Evolutionary conservation across 2,329 filamentous ascomycete species (phyloP).

Genomic region (Fusarium chlamydosporum): DNA sequence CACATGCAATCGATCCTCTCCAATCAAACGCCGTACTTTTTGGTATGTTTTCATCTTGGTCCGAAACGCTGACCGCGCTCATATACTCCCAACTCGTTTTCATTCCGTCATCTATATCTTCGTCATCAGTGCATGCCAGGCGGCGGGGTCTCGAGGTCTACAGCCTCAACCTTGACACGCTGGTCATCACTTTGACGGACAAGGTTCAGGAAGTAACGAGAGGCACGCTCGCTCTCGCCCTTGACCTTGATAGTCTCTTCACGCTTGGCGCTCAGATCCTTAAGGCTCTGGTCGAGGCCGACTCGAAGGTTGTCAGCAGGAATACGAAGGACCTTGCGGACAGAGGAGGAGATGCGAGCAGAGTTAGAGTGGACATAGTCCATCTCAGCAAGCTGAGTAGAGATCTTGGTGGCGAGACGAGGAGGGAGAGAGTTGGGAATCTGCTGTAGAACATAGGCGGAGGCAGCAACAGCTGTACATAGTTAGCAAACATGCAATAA

Average conservation of each 20-base stretch:
- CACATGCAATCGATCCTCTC: conserved; percentile 30
- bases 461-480: conserved; percentile 75
- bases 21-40: conserved; percentile 42
- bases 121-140: conserved; percentile 53
- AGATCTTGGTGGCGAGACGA: conserved; percentile 87
- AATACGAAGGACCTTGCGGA: conserved; percentile 88
- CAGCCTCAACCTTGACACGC: conserved; percentile 63
- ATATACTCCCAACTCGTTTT: conserved; percentile 18
- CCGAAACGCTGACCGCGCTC: conserved; percentile 10
- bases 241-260: conserved; percentile 87
- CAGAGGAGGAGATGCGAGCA: conserved; percentile 84
- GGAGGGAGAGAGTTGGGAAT: conserved; percentile 91
- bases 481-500: conserved; percentile 18
- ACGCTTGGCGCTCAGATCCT: conserved; percentile 82
- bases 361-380: conserved; percentile 96
- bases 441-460: conserved; percentile 85
- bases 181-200: conserved; percentile 74
- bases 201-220: conserved; percentile 91
- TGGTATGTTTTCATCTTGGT: conserved; percentile 25
- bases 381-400: conserved; percentile 80
- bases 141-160: conserved; percentile 70
- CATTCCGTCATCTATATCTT: conserved; percentile 27
- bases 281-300: conserved; percentile 85
- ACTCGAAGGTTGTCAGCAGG: conserved; percentile 89
- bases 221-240: conserved; percentile 85